Base-by-base conservation (phyloP, 768 basidiomycete species). In the Naganishia antarctica region DNA sequence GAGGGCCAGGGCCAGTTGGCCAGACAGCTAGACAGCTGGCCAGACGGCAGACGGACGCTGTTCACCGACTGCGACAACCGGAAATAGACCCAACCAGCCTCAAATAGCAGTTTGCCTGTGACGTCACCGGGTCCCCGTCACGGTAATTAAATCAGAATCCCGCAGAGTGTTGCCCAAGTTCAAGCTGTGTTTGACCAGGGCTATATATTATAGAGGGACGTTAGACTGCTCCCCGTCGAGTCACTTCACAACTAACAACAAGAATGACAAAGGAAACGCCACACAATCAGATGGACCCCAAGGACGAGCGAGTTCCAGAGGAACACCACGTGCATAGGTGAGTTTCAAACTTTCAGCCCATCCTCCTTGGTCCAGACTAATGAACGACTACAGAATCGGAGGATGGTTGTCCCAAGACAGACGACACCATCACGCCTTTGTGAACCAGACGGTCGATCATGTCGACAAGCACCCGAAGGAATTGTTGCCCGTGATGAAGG, bases 331-430 rank as follows among this genome's bases (percentile, higher is more conserved):
- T 73, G n/a, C 69, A 63, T 47, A 34, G 70, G 50, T 25, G 31
- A 72, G 73, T 49, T 58, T 72, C 66, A 8, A n/a, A 28, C 41
- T 45, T 41, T 28, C 31, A 25, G 26, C 37, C 41, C 4, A 12
- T 18, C 18, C 0, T 25, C 23, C n/a, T n/a, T n/a, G n/a, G 11
- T 29, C 28, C 25, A 11, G 15, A 8, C 61, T 62, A 1, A 16
- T 25, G 15, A 41, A 49, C 18, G 15, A 18, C 23, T 45, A 60
- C 29, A 63, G 34, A 69, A 71, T 68, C 23, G 75, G 75, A 6
- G 64, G 69, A 45, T 76, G 75, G 75, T 49, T 70, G 26, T 71
- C 75, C 9, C 75, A 76, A 50, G 76, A 77, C 63, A 69, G 68
- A 43, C 57, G 74, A 61, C 74, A 75, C 62, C 76, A 77, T 64